Base-by-base conservation (phyloP, 345 rosid genomes). In the Eucalyptus dawsonii region DNA sequence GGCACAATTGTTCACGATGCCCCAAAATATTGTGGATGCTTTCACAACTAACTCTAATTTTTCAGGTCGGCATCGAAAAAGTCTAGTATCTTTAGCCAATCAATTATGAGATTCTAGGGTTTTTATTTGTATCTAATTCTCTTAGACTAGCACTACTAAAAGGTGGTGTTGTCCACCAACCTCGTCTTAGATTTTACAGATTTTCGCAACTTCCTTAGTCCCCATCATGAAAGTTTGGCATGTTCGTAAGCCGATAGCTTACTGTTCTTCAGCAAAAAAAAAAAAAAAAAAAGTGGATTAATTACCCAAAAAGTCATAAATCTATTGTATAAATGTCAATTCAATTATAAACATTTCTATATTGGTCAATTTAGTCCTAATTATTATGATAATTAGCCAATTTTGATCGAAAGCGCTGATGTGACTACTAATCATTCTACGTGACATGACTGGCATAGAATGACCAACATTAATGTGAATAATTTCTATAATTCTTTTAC, bases 361-460 rank as follows among this genome's bases (percentile, higher is more conserved):
- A 6, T 62, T 29, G 2, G 17, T 15, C 9, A 29, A 62, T 29
- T 29, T 29, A 14, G n/a, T 62, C 34, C 9, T 13, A 62, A 29
- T 13, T 7, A 14, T 62, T 62, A 4, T 29, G 10, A 29, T 4
- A 14, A 62, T 29, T 62, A 29, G 17, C 2, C 17, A 29, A 62
- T 29, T 62, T 62, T 62, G 34, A 4, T 8, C 5, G 1, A 60
- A 62, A 14, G 2, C 2, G 4, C 9, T 14, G 34, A 62, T 4
- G 5, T 13, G 8, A 7, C 6, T 1, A 1, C 29, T 27, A 25
- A 1, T 11, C 14, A 58, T 58, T 2, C 5, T 58, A 58, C 7
- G 2, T 58, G 14, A 6, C 65, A 51, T 51, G 1, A 1, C 22
- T 0, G 4, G 8, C 54, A 0, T 51, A 51, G 19, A 51, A 58